phyloP scores from a whole-genome alignment of 257 asterid species.

The Lycium ferocissimum region DNA sequence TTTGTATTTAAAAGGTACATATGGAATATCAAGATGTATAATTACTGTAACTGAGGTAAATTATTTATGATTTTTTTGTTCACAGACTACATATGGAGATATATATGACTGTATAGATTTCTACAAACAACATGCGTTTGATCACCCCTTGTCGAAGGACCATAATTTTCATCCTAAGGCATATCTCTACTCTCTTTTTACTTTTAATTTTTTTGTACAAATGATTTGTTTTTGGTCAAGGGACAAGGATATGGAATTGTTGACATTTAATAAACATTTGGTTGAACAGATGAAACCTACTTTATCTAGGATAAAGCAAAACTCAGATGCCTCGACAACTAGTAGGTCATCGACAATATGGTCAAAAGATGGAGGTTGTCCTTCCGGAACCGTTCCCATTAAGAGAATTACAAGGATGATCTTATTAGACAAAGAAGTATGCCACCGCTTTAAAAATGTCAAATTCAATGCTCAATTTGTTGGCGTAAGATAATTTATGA shows the following conservation, averaged over 20 bases:
- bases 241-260: background rate
- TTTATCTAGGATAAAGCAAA: background rate
- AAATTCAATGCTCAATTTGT: background rate
- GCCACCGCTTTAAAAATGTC: background rate
- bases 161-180: background rate
- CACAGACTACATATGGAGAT: background rate
- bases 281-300: background rate
- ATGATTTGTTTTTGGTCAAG: too few relatives aligned
- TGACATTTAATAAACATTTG: background rate
- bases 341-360: background rate
- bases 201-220: background rate
- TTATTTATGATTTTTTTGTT: background rate
- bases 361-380: constrained; percentile 13
- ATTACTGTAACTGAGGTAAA: background rate
- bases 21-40: background rate
- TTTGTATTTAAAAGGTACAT: too few relatives aligned
- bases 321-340: background rate
- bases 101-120: background rate
- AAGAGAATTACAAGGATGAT: background rate
- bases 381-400: background rate
- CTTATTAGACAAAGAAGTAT: background rate
- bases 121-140: background rate
- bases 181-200: background rate
- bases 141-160: background rate
- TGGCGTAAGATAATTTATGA: background rate